phyloP scores from a whole-genome alignment of 2,329 filamentous ascomycete genomes.

The Podosphaera aphanis region DNA sequence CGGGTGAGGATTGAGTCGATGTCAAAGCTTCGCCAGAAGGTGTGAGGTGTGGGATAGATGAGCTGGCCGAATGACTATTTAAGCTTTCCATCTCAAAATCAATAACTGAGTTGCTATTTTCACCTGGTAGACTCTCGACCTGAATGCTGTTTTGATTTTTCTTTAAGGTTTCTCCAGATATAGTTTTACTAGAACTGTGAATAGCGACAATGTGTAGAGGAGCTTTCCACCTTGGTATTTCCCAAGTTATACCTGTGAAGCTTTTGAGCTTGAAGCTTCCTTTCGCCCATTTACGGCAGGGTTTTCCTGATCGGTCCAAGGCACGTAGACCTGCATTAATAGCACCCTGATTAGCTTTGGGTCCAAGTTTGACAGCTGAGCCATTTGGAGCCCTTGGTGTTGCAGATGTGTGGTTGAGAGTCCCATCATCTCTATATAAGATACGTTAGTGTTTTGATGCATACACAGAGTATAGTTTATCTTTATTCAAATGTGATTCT shows the following conservation, averaged over 20 bases:
- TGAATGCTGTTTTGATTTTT: conserved; percentile 38
- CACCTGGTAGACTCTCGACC: conserved; percentile 30
- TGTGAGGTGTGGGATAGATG: conserved; percentile 20
- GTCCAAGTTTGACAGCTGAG: conserved; percentile 49
- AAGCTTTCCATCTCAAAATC: conserved; percentile 35
- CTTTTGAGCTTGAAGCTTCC: conserved; percentile 69
- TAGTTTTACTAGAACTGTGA: conserved; percentile 23
- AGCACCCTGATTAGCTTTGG: conserved; percentile 87
- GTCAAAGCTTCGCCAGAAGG: background rate
- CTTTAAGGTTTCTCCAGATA: conserved; percentile 30
- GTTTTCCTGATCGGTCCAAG: conserved; percentile 74
- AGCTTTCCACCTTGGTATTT: conserved; percentile 61
- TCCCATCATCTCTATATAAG: conserved; percentile 32
- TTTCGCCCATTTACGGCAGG: conserved; percentile 76
- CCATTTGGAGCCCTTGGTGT: conserved; percentile 20
- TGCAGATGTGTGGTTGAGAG: conserved; percentile 29
- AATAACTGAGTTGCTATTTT: conserved; percentile 33
- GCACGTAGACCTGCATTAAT: conserved; percentile 93
- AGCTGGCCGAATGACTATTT: conserved; percentile 18
- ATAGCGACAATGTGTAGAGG: conserved; percentile 31
- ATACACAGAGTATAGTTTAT: too few species aligned
- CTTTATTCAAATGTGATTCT: too few species aligned
- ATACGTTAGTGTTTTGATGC: conserved; percentile 1
- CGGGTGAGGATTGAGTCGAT: conserved; percentile 1
- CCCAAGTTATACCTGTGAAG: conserved; percentile 74